Evolutionary conservation across 257 asterid genomes (phyloP), one percentile per base, ranked within the genome.

Genomic region (Rhazya stricta): DNA sequence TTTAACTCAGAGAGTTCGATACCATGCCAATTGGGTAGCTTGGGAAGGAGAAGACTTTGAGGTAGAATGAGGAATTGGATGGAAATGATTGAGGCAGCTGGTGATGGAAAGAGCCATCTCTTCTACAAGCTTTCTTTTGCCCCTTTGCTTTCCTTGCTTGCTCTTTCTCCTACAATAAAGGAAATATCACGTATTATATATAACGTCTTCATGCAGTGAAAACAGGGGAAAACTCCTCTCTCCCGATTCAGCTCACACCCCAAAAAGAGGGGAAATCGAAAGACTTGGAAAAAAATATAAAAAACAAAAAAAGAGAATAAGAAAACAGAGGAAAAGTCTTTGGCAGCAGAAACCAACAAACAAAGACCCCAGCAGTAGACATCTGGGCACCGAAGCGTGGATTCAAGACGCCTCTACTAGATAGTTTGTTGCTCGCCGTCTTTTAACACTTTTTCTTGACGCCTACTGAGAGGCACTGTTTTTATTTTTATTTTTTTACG

Each of bases 81-180:
- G 77, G 42, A 63, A 75, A n/a, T 41, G 73, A 71, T 85, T 86
- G 76, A 89, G 89, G 86, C 83, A 81, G 78, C 92, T 82, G 68
- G 74, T 82, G 11, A 83, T 82, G 69, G 87, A 80, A 72, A 88
- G 67, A 42, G 76, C 88, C 96, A 91, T 90, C 68, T 18, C 34
- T 71, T 21, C 32, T 74, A 0, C 39, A 9, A 1, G 9, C 12
- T 66, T n/a, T 34, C 10, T 39, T 65, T 36, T 1, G 12, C 6
- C 29, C 10, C 12, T 23, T 23, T 51, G n/a, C 5, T 23, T 53
- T 29, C 6, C 29, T 53, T 10, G 5, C 43, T 15, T 32, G 10
- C 45, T 48, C 21, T 15, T 1, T 15, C 0, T 13, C 19, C 15
- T 39, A 18, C 12, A 56, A 63, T 30, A n/a, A 63, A 9, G 51